phyloP scores from a whole-genome alignment of 139 green algal genomes.

The Spirogloea muscicola region DNA sequence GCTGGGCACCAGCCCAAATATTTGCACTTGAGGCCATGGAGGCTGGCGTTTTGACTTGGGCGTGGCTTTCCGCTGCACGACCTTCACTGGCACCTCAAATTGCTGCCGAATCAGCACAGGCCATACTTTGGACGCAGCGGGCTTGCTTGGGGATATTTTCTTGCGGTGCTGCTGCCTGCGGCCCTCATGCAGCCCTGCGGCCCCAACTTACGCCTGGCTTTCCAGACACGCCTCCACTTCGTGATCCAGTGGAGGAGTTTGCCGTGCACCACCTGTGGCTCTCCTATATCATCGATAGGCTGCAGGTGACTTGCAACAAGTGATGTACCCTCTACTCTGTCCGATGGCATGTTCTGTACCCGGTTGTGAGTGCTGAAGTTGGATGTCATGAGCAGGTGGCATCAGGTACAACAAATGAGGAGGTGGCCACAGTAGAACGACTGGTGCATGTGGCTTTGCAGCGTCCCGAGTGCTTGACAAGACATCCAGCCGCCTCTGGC shows the following conservation, averaged over 20 bases:
- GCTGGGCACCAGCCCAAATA: constrained; percentile 27
- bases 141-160: constrained; percentile 14
- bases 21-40: constrained; percentile 29
- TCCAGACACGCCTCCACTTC: not conserved
- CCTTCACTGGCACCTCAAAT: constrained; percentile 6
- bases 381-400: not conserved
- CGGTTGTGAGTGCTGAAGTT: not conserved
- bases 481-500: no score
- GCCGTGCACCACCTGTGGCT: constrained; percentile 29
- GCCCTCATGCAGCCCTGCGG: constrained; percentile 16
- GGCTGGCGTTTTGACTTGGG: constrained; percentile 39
- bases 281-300: constrained; percentile 22
- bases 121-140: constrained; percentile 20
- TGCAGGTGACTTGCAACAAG: constrained; percentile 23
- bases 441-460: no score
- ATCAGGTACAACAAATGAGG: not conserved
- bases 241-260: constrained; percentile 35
- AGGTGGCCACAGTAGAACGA: not conserved
- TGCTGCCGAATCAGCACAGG: constrained; percentile 31
- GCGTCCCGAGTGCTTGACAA: no score
- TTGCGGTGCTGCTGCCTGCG: not conserved
- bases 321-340: not conserved
- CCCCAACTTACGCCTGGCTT: constrained; percentile 29
- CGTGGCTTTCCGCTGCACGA: constrained; percentile 33
- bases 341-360: not conserved